Evolutionary conservation across 192 early-diverging fungal genomes (phyloP), one percentile per base, ranked within the genome.

Genomic region (Coemansia sp.): DNA sequence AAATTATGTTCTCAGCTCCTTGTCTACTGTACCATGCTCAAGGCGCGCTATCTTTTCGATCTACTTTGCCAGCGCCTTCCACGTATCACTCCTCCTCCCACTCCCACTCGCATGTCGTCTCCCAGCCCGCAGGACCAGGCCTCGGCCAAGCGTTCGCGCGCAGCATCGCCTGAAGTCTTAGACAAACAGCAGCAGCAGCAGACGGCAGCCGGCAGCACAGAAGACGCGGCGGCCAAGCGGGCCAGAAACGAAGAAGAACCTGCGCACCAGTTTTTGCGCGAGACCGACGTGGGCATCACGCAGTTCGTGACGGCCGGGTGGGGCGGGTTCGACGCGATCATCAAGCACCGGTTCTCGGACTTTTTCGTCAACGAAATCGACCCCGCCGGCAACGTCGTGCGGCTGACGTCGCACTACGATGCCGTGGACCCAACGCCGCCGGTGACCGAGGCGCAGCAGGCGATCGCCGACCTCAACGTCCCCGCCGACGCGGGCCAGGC

Each of bases 281-380:
- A 93, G 45, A 62, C 68, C 1, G 82, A 90, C 62, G 90, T 90
- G 1, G 93, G 93, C 27, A 92, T 94, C 61, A 76, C 77, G 8
- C 77, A 83, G 35, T 92, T 62, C 32, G 58, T 84, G 14, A 73
- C 69, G 0, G 47, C 60, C 0, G 74, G 65, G 10, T 79, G 77
- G 73, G 11, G 20, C 4, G 76, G 82, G 11, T 86, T 79, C 38
- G 54, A 71, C 15, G 80, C 71, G 14, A 77, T 86, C 0, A 76
- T 86, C 71, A 85, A 84, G 67, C 72, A 71, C 69, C 92, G 96
- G 66, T 91, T 85, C 51, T 78, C 87, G 0, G 97, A 99, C 73
- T 99, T 99, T 78, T 79, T 94, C 36, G 97, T 99, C 25, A 90
- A 95, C 78, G 97, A 99, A 86, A 90, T 99, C 17, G 90, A 91